Conservation (phyloP, 768 basidiomycete genomes). For the Lentinula detonsa region DNA sequence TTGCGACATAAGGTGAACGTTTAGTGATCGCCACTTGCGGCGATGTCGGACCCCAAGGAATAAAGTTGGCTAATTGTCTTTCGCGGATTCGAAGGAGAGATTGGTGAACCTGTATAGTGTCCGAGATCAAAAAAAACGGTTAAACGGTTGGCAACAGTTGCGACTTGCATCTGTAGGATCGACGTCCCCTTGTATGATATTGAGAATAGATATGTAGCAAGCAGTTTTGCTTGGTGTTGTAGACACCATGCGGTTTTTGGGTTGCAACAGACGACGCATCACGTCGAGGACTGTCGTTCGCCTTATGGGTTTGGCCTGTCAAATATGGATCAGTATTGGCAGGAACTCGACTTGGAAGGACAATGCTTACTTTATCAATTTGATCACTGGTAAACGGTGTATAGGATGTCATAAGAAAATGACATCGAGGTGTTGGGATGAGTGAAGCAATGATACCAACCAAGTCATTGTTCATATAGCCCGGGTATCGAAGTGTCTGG, state of each 20-base stretch:
- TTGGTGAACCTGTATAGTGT: slow-evolving; percentile 82
- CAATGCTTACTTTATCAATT: slow-evolving; percentile 75
- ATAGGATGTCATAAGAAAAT: slow-evolving; percentile 98
- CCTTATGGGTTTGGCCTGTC: slow-evolving; percentile 88
- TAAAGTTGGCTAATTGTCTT: slow-evolving; percentile 93
- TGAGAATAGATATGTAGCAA: slow-evolving; percentile 96
- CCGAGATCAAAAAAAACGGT: slow-evolving; percentile 5
- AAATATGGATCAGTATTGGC: neutral
- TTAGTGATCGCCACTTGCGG: slow-evolving; percentile 96
- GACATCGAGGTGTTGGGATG: slow-evolving; percentile 95
- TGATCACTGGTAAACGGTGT: slow-evolving; percentile 97
- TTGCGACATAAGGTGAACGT: slow-evolving; percentile 80
- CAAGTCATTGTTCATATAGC: slow-evolving; percentile 99
- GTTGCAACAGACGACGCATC: slow-evolving; percentile 95
- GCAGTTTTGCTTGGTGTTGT: slow-evolving; percentile 88
- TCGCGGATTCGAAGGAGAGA: slow-evolving; percentile 94
- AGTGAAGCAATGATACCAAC: slow-evolving; percentile 95
- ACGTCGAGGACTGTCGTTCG: slow-evolving; percentile 97
- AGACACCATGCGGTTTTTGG: slow-evolving; percentile 97
- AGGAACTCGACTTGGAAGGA: neutral
- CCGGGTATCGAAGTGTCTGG: slow-evolving; percentile 93
- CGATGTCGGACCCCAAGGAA: slow-evolving; percentile 98
- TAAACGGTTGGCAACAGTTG: neutral
- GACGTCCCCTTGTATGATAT: slow-evolving; percentile 98
- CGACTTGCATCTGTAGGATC: slow-evolving; percentile 88